Percentiles rank a stretch among this genome's conserved stretches.
Evolutionary conservation across 257 asterid species (phyloP).

Genomic region (Fraxinus cuspidata): DNA sequence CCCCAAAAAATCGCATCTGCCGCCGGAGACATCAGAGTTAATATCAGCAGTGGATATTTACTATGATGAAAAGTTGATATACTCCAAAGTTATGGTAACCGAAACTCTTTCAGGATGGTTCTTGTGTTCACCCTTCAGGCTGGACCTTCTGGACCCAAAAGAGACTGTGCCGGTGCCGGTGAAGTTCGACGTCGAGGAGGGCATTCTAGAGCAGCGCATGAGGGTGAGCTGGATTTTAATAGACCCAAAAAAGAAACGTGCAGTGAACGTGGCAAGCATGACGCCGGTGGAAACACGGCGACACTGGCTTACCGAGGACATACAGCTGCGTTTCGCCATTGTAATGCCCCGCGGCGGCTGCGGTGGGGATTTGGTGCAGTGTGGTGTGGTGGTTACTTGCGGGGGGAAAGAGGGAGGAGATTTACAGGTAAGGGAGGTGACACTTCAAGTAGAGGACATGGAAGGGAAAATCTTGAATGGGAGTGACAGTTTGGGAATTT

Average conservation of each 20-base stretch:
- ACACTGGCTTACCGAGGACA: conserved; percentile 59
- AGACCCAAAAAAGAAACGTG: conserved; percentile 47
- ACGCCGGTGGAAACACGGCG: conserved; percentile 53
- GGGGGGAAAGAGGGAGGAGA: conserved; percentile 54
- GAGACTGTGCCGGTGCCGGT: conserved; percentile 45
- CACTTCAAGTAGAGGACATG: conserved; percentile 62
- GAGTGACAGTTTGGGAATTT: conserved; percentile 46
- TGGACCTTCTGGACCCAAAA: conserved; percentile 53
- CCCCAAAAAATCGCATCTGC: not conserved
- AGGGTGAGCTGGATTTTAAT: conserved; percentile 74
- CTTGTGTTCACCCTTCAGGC: conserved; percentile 47
- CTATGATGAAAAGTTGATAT: conserved; percentile 40
- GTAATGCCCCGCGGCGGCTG: conserved; percentile 27
- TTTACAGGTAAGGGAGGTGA: conserved; percentile 56
- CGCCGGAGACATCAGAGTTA: conserved; percentile 28
- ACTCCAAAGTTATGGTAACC: conserved; percentile 51
- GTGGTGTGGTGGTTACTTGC: conserved; percentile 54
- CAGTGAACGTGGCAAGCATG: conserved; percentile 54
- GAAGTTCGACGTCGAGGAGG: conserved; percentile 31
- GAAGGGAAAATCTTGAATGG: conserved; percentile 60
- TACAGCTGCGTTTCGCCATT: conserved; percentile 46
- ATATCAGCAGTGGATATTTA: conserved; percentile 79
- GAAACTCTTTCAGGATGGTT: conserved; percentile 51
- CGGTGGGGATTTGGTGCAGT: conserved; percentile 39
- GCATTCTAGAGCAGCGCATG: conserved; percentile 39